These are phyloP conservation scores for Elaeis oleifera DNA, from an alignment of 202 grass and related monocot species.

Conservation along the genomic window DNA sequence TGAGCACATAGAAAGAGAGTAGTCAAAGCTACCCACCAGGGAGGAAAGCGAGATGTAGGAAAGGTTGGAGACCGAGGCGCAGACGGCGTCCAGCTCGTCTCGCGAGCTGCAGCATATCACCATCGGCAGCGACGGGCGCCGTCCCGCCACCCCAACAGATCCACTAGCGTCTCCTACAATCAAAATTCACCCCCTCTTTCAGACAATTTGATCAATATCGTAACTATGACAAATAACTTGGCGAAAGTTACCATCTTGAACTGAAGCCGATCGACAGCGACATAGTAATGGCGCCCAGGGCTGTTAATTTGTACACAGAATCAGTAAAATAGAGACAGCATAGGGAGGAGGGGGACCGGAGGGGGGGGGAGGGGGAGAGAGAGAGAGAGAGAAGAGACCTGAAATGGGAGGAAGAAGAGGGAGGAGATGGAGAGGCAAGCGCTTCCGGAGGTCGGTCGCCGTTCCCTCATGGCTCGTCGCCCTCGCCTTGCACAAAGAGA, in stretches of 20 bases:
- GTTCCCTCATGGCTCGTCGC: conserved; percentile 7
- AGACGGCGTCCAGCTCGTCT: conserved; percentile 72
- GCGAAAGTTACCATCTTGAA: conserved; percentile 63
- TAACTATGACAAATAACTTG: too few species aligned
- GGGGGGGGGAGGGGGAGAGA: neutral
- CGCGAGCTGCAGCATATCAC: conserved; percentile 62
- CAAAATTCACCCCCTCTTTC: too few species aligned
- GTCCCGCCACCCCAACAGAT: conserved; percentile 63
- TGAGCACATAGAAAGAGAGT: neutral
- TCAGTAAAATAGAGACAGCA: too few species aligned
- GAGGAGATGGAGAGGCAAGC: conserved; percentile 35
- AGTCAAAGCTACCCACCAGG: conserved; percentile 34
- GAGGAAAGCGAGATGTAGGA: conserved; percentile 58
- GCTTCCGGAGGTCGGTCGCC: conserved; percentile 34
- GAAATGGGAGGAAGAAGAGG: conserved; percentile 27
- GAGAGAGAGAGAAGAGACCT: neutral
- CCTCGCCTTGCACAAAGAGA: too few species aligned
- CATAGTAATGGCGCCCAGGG: conserved; percentile 67
- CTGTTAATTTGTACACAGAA: conserved; percentile 11
- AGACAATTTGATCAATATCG: too few species aligned
- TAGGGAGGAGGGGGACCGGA: too few species aligned
- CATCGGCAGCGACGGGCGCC: conserved; percentile 46
- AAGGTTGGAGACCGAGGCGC: conserved; percentile 55
- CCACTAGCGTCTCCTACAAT: conserved; percentile 64
- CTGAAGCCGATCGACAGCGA: conserved; percentile 76